phyloP scores from a whole-genome alignment of 208 protist species.

The Acanthamoeba healyi region DNA sequence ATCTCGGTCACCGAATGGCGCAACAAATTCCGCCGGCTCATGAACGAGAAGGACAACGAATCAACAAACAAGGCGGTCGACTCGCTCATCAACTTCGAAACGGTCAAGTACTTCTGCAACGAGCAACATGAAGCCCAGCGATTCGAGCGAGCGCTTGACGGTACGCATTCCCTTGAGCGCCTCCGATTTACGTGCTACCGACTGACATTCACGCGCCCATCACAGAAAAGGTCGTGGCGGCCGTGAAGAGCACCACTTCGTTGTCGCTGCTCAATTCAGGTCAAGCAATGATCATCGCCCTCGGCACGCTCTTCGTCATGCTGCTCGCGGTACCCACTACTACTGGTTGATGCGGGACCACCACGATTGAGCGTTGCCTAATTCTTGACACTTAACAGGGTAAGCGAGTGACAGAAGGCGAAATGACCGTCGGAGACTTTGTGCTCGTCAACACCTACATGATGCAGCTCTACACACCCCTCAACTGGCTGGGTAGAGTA shows the following conservation, averaged over 20 bases:
- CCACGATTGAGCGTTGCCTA: not conserved
- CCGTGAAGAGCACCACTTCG: constrained; percentile 80
- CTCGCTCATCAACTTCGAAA: constrained; percentile 89
- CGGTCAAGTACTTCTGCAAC: constrained; percentile 86
- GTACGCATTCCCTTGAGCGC: too few species aligned
- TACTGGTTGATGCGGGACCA: too few species aligned
- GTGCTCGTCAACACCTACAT: constrained; percentile 90
- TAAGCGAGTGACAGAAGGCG: constrained; percentile 53
- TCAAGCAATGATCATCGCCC: constrained; percentile 87
- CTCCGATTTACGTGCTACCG: not conserved
- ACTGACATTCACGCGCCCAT: not conserved
- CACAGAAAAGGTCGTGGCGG: constrained; percentile 83
- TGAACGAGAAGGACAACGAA: constrained; percentile 76
- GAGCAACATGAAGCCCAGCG: constrained; percentile 82
- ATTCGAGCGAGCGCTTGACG: constrained; percentile 74
- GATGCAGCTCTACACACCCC: constrained; percentile 89
- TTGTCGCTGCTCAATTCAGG: constrained; percentile 88
- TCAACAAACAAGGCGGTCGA: constrained; percentile 85
- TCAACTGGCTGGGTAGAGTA: constrained; percentile 81
- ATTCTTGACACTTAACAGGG: too few species aligned
- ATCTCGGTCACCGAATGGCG: constrained; percentile 74
- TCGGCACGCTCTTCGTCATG: constrained; percentile 87
- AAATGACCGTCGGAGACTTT: constrained; percentile 89
- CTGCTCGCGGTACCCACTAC: constrained; percentile 81
- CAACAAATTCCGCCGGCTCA: constrained; percentile 51